Conservation (phyloP, 306 rosid species). For the Astragalus glycyphyllos region DNA sequence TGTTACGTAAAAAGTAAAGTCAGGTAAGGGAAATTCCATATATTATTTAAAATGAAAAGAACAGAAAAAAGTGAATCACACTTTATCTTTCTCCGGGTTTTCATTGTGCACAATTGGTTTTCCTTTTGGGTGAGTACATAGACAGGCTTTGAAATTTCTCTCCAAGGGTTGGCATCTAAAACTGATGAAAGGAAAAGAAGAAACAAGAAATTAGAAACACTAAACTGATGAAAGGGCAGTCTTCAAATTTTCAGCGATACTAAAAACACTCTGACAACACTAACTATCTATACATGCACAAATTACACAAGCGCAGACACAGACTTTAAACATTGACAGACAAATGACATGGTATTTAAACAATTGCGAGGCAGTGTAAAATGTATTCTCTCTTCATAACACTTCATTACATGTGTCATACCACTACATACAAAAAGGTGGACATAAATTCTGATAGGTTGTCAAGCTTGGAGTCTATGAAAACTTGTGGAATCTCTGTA, state of each 20-base stretch:
- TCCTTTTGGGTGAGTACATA: slow-evolving; percentile 88
- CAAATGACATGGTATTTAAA: slow-evolving; percentile 8
- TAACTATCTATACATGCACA: neutral
- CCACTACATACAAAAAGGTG: neutral
- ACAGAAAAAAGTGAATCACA: slow-evolving; percentile 33
- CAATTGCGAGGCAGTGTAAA: neutral
- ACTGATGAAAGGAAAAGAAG: slow-evolving; percentile 54
- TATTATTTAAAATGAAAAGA: neutral
- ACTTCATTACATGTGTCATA: neutral
- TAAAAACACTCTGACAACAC: neutral
- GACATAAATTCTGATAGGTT: neutral
- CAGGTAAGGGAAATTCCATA: slow-evolving; percentile 19
- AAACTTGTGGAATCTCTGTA: neutral
- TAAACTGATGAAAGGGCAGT: slow-evolving; percentile 52
- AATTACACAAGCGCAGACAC: neutral
- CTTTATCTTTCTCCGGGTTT: slow-evolving; percentile 94
- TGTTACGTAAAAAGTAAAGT: slow-evolving; percentile 50
- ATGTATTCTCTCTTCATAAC: neutral
- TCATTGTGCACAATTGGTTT: slow-evolving; percentile 94
- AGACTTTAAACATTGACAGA: slow-evolving; percentile 2
- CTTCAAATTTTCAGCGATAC: neutral
- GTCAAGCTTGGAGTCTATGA: no score
- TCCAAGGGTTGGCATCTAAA: slow-evolving; percentile 94
- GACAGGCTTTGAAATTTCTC: slow-evolving; percentile 87
- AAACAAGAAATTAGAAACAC: slow-evolving; percentile 4